Evolutionary conservation across 179 eudicot genomes (phyloP).

Genomic region (Silene noctiflora): DNA sequence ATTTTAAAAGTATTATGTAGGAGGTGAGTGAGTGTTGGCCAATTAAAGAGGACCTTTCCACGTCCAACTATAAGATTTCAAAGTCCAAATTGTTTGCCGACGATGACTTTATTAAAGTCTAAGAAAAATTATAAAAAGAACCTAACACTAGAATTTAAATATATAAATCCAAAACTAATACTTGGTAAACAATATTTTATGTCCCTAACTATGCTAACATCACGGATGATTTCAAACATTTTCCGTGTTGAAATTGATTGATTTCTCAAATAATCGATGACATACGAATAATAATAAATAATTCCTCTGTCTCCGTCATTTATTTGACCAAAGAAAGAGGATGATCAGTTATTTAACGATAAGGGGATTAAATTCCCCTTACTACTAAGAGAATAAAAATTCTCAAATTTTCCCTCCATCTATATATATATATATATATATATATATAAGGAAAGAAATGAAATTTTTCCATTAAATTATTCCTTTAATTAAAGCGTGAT

Average conservation of each 20-base stretch:
- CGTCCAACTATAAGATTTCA: neutral
- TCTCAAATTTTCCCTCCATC: too few species aligned
- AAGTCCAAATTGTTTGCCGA: conserved; percentile 1
- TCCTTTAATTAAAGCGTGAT: too few species aligned
- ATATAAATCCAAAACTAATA: neutral
- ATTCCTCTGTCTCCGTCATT: too few species aligned
- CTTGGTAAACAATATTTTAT: neutral
- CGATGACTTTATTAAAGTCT: neutral
- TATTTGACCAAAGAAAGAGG: too few species aligned
- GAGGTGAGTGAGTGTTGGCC: neutral
- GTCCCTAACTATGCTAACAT: neutral
- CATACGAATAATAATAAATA: neutral
- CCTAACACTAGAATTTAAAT: neutral
- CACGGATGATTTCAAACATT: neutral
- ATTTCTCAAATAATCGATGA: neutral
- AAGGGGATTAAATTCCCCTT: too few species aligned
- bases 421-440: too few species aligned
- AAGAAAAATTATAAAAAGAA: neutral
- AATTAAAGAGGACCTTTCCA: neutral
- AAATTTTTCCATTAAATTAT: too few species aligned
- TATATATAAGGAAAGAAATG: too few species aligned
- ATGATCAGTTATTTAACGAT: too few species aligned
- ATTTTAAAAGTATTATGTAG: neutral
- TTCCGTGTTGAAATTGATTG: neutral
- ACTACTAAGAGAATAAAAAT: too few species aligned